These are phyloP conservation scores for Fusarium sp. DNA, from an alignment of 2,329 filamentous ascomycete genomes.

Conservation along the genomic window DNA sequence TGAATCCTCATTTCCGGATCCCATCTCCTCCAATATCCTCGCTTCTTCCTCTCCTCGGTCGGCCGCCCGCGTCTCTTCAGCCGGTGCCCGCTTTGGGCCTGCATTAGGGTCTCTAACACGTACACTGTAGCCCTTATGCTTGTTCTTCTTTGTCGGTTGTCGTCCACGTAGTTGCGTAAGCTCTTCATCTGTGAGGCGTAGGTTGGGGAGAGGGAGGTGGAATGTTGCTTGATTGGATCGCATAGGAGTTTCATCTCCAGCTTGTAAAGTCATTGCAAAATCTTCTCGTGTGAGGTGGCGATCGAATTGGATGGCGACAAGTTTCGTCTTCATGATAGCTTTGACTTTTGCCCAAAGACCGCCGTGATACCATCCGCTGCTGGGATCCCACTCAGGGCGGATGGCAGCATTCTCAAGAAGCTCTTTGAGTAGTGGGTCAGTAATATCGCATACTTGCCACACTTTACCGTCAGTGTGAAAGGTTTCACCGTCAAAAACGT, in stretches of 20 bases:
- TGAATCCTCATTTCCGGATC: conserved; percentile 45
- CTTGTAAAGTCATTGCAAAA: conserved; percentile 52
- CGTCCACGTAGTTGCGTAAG: conserved; percentile 52
- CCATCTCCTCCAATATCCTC: conserved; percentile 41
- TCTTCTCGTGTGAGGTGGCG: conserved; percentile 60
- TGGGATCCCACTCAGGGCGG: conserved; percentile 68
- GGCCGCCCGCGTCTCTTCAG: conserved; percentile 28
- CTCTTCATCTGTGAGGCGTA: conserved; percentile 54
- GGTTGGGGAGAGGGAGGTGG: conserved; percentile 52
- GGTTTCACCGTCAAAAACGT: conserved; percentile 85
- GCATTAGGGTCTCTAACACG: conserved; percentile 46
- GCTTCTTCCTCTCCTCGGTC: conserved; percentile 45
- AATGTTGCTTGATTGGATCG: conserved; percentile 49
- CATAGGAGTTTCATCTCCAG: conserved; percentile 52
- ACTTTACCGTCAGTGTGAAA: conserved; percentile 86
- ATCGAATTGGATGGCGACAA: conserved; percentile 73
- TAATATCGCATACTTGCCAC: conserved; percentile 95
- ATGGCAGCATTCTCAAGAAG: conserved; percentile 75
- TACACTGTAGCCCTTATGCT: conserved; percentile 53
- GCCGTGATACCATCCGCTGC: conserved; percentile 86
- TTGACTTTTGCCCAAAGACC: conserved; percentile 87
- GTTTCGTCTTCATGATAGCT: conserved; percentile 88
- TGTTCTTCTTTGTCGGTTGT: conserved; percentile 53
- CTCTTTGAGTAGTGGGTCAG: conserved; percentile 77
- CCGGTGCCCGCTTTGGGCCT: conserved; percentile 28